Evolutionary conservation across 2,329 filamentous ascomycete species (phyloP), one percentile per base, ranked within the genome.

Genomic region (Alternaria atra): DNA sequence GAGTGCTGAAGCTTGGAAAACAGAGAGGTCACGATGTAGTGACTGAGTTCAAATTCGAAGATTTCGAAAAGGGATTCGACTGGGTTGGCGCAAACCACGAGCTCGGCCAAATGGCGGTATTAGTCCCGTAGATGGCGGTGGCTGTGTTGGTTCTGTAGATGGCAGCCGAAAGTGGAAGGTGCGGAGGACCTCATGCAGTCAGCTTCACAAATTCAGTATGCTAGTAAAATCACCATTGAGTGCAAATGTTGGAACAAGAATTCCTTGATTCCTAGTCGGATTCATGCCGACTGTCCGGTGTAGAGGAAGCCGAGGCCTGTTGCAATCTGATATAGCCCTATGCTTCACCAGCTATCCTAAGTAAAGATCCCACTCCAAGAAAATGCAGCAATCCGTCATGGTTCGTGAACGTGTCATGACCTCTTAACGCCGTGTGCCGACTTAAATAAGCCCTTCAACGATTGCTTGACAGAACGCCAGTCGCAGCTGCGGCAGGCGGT

Each of bases 1-100:
- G 81, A 0, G 40, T 77, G 9, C 51, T 83, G 58, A 75, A 76
- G 52, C 60, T 82, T 7, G 77, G 79, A 23, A 56, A 46, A 34
- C 37, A 55, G 17, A 52, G 43, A 30, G 55, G 59, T 20, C 35
- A 58, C 12, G 42, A 61, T 27, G 12, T 13, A 10, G 50, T 40
- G 29, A 52, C 44, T 5, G 35, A 42, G n/a, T 51, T 44, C 12
- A 37, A 27, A 23, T 39, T 46, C 3, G 52, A 55, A 0, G 25
- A 60, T 20, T 29, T 60, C 39, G 30, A 30, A 20, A 27, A 23
- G 20, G 58, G 52, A 10, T 56, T 56, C 15, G 34, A 56, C 13
- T 47, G 46, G 46, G 39, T 55, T 27, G 20, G 29, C 32, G n/a
- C 39, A n/a, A 60, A 47, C 25, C 44, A 52, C 34, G 42, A 57